These are phyloP conservation scores for Pythium sp. DNA, from an alignment of 352 stramenopile species.

Conservation along the genomic window DNA sequence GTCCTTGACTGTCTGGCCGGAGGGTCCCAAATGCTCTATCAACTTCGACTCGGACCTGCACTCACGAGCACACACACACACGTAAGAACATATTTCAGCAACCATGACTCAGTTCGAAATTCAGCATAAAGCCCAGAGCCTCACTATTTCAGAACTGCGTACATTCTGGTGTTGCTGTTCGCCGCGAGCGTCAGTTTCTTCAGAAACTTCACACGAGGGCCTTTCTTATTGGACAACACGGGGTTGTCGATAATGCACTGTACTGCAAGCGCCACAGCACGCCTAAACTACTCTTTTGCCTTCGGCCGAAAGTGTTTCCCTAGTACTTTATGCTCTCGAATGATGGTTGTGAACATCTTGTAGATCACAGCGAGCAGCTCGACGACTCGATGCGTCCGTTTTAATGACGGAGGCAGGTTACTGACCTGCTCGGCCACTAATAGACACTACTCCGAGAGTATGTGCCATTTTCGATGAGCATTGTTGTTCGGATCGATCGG, in stretches of 20 bases:
- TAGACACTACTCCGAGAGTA: not conserved
- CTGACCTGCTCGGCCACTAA: not conserved
- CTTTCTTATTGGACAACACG: not conserved
- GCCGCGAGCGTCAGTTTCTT: not conserved
- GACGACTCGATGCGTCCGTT: not conserved
- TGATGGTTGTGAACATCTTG: not conserved
- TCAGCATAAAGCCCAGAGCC: not conserved
- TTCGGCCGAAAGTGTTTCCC: not conserved
- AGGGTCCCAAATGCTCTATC: not conserved
- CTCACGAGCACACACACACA: not conserved
- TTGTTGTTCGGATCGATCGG: not conserved
- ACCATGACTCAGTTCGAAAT: not conserved
- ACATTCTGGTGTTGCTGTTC: not conserved
- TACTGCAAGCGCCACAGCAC: not conserved
- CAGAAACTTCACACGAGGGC: not conserved
- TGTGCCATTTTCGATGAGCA: not conserved
- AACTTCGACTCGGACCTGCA: not conserved
- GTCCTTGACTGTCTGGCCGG: not conserved
- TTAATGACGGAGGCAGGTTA: not conserved
- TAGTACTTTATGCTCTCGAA: not conserved
- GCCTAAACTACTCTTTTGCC: not conserved
- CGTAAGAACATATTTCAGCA: not conserved
- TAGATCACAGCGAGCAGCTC: not conserved
- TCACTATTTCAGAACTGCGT: not conserved
- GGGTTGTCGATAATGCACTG: not conserved